Base-by-base conservation (phyloP, 148 eudicot species). In the Spergularia bocconei region DNA sequence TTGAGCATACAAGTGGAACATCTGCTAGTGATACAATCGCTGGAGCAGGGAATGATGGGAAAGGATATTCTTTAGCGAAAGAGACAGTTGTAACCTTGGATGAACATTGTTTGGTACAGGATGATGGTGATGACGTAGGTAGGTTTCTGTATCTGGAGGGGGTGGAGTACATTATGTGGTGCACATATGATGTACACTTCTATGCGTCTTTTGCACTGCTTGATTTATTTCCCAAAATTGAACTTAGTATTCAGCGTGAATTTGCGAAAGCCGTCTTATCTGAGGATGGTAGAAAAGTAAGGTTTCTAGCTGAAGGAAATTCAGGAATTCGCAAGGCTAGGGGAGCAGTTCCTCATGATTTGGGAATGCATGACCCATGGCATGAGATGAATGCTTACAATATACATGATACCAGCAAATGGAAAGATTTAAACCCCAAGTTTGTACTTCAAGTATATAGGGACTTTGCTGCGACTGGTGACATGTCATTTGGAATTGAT, bases 341-440 rank as follows among this genome's bases (percentile, higher is more conserved):
- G 79, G 99, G 99, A 70, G 99, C 99, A 53, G 84, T 91, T 59
- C 99, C 99, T 73, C 99, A 96, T 87, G 99, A 96, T 83, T 82
- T 96, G 76, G 99, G 99, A 74, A 91, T 89, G 63, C 99, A 96
- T 69, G 99, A 96, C 77, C 99, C 99, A 33, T 96, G 99, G 99
- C 91, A 92, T 67, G 99, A 96, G 80, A 92, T 96, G 99, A 96
- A 96, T 80, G 99, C 99, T 11, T 96, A 96, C 77, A 96, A 96
- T 71, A 96, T 96, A 79, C 99, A 96, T 39, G 98, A 96, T 77
- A 96, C 99, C 4, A 96, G 99, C 79, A 88, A 90, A 84, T 96
- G 99, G 99, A 96, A 96, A 83, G 99, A 96, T 74, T 82, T 96
- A 71, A 96, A 96, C 72, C 90, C 99, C 6, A 96, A 96, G 74